Evolutionary conservation across 2,329 filamentous ascomycete species (phyloP).

Genomic region (Grosmannia clavigera): DNA sequence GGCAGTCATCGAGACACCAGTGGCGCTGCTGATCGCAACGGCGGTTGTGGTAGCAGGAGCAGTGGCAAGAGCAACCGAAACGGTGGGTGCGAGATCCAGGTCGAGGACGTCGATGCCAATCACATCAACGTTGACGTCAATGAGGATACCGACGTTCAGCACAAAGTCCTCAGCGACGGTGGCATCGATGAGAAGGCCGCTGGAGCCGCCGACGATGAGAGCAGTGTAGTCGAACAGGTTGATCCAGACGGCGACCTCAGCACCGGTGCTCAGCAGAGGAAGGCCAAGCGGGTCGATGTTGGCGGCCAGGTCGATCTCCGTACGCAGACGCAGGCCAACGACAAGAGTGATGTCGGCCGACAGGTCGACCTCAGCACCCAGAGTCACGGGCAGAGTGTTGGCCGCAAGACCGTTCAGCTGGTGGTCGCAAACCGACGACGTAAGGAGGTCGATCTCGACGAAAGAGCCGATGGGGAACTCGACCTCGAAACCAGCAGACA

Average conservation of each 20-base stretch:
- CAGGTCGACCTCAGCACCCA: constrained; percentile 15
- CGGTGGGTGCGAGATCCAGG: constrained; percentile 16
- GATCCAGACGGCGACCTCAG: constrained; percentile 18
- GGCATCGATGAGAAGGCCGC: not conserved
- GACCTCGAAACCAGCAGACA: constrained; percentile 17
- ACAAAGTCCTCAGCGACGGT: constrained; percentile 14
- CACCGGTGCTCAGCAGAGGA: constrained; percentile 14
- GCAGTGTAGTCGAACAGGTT: constrained; percentile 20
- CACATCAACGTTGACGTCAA: constrained; percentile 16
- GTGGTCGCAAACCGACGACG: constrained; percentile 14
- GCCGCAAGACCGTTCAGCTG: constrained; percentile 13
- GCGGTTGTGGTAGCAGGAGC: constrained; percentile 1
- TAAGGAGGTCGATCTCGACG: constrained; percentile 17
- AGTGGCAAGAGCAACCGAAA: constrained; percentile 16
- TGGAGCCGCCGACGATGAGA: constrained; percentile 9
- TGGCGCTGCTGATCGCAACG: not conserved
- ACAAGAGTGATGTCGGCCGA: constrained; percentile 14
- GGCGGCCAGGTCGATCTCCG: constrained; percentile 15
- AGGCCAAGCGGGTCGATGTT: constrained; percentile 15
- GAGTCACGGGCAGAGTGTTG: constrained; percentile 13
- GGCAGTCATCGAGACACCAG: not conserved
- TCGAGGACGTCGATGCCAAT: constrained; percentile 13
- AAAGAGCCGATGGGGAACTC: constrained; percentile 16
- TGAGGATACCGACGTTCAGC: constrained; percentile 15
- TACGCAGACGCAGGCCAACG: constrained; percentile 18